Base-by-base conservation (phyloP, 352 stramenopile species). In the Pythium grandisporangium region DNA sequence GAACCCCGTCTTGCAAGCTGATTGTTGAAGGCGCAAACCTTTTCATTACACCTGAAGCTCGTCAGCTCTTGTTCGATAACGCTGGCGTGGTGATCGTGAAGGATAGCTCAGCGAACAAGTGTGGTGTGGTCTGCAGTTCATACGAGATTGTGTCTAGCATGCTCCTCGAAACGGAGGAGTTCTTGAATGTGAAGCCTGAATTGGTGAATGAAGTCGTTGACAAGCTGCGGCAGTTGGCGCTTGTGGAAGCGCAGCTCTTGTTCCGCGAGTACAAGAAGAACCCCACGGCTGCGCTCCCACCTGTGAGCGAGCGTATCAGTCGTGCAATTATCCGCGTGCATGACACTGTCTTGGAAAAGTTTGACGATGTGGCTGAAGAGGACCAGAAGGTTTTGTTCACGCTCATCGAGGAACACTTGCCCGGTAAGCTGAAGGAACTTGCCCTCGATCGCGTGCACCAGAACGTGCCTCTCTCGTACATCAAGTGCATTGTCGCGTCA, bases 201-300 rank as follows among this genome's bases (percentile, higher is more conserved):
- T 59, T 94, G 23, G 96, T 99, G 2, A 53, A 73, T 1, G 82
- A 99, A 55, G 95, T 99, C 17, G 71, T 99, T 5, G 84, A 90
- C 25, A 97, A 98, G 63, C 68, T 99, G 3, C 78, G 93, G 29
- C 55, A 92, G 30, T 60, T 97, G 40, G 95, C 94, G 7, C 77
- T 92, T 25, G 64, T 97, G 34, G 95, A 99, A 49, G 96, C 95
- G 20, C 83, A 98, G 59, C 70, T 99, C 29, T 71, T 99, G 3
- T 99, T 99, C 74, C 81, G 93, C n/a, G 95, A 98, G 72, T 98
- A 96, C 70, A 93, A 88, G 69, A 87, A 85, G 52, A 70, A 90
- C 63, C 78, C 76, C 30, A 54, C 75, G 30, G 78, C 68, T 0
- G 71, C 84, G 22, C 63, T 98, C 17, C 93, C 94, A 22, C 78